Evolutionary conservation across 192 early-diverging fungal species (phyloP).

Genomic region (Coemansia sp.): DNA sequence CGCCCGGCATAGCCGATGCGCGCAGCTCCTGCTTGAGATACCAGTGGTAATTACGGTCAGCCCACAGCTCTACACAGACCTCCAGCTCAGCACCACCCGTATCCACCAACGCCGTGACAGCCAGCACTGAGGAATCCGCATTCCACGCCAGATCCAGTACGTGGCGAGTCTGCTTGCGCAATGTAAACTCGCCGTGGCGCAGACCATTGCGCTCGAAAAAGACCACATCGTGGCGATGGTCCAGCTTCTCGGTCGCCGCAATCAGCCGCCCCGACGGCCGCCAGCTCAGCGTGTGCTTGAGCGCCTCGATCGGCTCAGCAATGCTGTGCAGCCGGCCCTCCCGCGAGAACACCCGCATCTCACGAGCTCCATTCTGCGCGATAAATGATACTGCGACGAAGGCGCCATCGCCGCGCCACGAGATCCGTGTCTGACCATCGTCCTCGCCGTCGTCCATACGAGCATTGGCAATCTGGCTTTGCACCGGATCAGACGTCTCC

Average conservation of each 20-base stretch:
- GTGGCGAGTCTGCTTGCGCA: slow-evolving; percentile 58
- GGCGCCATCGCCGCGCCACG: slow-evolving; percentile 91
- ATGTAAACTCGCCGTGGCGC: slow-evolving; percentile 88
- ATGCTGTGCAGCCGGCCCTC: slow-evolving; percentile 84
- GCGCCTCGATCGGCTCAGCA: slow-evolving; percentile 72
- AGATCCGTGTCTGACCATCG: slow-evolving; percentile 62
- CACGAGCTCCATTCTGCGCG: slow-evolving; percentile 51
- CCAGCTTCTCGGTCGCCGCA: slow-evolving; percentile 74
- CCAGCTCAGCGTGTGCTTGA: slow-evolving; percentile 84
- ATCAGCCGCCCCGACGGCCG: slow-evolving; percentile 85
- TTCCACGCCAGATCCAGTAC: slow-evolving; percentile 71
- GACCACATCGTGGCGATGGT: slow-evolving; percentile 82
- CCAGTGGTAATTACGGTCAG: slow-evolving; percentile 95
- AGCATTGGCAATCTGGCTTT: slow-evolving; percentile 41
- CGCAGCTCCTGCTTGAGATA: slow-evolving; percentile 90
- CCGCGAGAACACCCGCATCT: slow-evolving; percentile 76
- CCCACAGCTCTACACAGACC: slow-evolving; percentile 82
- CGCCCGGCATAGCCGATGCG: slow-evolving; percentile 19
- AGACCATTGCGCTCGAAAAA: slow-evolving; percentile 97
- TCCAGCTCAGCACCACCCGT: slow-evolving; percentile 24
- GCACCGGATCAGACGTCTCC: slow-evolving; percentile 41
- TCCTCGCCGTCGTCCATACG: slow-evolving; percentile 71
- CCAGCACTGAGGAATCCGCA: slow-evolving; percentile 84
- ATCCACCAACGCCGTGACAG: slow-evolving; percentile 61
- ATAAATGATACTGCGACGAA: slow-evolving; percentile 79